phyloP scores from a whole-genome alignment of 2,329 filamentous ascomycete genomes.

The Sporothrix brasiliensis region DNA sequence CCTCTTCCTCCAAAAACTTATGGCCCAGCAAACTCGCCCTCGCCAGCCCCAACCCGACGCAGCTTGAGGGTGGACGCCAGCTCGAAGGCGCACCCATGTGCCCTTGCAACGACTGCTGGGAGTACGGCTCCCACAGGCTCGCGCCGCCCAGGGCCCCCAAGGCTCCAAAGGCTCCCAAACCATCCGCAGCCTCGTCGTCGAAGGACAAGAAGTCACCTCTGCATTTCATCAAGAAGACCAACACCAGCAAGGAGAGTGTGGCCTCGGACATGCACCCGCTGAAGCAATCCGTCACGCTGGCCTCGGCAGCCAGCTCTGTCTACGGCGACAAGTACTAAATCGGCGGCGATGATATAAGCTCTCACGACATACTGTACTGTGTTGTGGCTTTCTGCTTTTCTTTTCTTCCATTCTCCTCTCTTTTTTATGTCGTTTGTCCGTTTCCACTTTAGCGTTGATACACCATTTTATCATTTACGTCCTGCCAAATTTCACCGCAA shows the following conservation, averaged over 20 bases:
- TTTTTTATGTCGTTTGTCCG: not conserved
- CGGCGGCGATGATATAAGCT: not conserved
- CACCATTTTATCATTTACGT: not conserved
- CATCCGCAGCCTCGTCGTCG: not conserved
- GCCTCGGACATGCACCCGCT: slow-evolving; percentile 31
- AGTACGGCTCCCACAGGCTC: slow-evolving; percentile 30
- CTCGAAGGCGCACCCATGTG: slow-evolving; percentile 33
- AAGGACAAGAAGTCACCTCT: slow-evolving; percentile 27
- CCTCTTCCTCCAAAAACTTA: slow-evolving; percentile 26
- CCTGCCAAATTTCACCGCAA: not conserved
- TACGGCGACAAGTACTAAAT: slow-evolving; percentile 10
- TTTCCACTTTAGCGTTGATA: slow-evolving; percentile 11
- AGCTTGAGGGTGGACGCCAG: slow-evolving; percentile 30
- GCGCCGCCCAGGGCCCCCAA: slow-evolving; percentile 27
- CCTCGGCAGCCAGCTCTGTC: slow-evolving; percentile 16
- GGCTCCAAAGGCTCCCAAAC: slow-evolving; percentile 19
- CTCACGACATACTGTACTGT: not conserved
- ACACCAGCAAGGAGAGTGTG: slow-evolving; percentile 31
- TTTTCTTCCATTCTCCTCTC: not conserved
- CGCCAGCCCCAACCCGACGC: slow-evolving; percentile 31
- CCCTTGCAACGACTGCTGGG: slow-evolving; percentile 34
- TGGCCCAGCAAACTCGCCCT: slow-evolving; percentile 28
- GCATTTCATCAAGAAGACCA: slow-evolving; percentile 25
- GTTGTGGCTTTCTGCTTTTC: not conserved
- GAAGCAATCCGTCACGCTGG: slow-evolving; percentile 7